A percentile compares a stretch with the other conserved stretches of the same genome.
Evolutionary conservation across 345 rosid species (phyloP).

Genomic region (Eucalyptus decipiens): DNA sequence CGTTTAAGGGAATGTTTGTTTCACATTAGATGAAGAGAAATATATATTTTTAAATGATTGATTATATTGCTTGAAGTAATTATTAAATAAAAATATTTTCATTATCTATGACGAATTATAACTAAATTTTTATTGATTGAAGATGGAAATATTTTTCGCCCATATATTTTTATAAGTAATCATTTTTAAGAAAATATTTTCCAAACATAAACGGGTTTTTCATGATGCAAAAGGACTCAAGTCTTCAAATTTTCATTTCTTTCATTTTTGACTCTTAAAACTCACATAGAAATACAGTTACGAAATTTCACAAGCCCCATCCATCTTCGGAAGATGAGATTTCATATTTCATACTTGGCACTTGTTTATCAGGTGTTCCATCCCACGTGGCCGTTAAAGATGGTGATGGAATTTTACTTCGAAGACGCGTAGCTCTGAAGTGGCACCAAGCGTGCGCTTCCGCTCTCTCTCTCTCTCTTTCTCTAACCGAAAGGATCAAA

Average conservation of each 20-base stretch:
- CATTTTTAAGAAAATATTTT: background rate
- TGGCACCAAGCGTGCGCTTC: background rate
- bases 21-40: too few species aligned
- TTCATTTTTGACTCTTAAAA: background rate
- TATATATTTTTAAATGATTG: too few species aligned
- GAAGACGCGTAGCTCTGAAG: background rate
- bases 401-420: background rate
- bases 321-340: background rate
- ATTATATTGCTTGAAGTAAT: too few species aligned
- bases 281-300: background rate
- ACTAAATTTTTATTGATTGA: too few species aligned
- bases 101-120: too few species aligned
- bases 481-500: background rate
- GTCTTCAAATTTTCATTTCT: background rate
- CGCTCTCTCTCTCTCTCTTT: background rate
- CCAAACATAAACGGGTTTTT: background rate
- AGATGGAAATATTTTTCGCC: too few species aligned
- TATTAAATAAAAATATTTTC: too few species aligned
- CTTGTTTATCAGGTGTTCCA: background rate
- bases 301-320: background rate
- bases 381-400: background rate
- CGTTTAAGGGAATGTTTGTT: too few species aligned
- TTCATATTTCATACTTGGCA: background rate
- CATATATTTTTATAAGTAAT: too few species aligned
- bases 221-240: background rate